Evolutionary conservation across 2,329 filamentous ascomycete species (phyloP).

Genomic region (Talaromyces funiculosus): DNA sequence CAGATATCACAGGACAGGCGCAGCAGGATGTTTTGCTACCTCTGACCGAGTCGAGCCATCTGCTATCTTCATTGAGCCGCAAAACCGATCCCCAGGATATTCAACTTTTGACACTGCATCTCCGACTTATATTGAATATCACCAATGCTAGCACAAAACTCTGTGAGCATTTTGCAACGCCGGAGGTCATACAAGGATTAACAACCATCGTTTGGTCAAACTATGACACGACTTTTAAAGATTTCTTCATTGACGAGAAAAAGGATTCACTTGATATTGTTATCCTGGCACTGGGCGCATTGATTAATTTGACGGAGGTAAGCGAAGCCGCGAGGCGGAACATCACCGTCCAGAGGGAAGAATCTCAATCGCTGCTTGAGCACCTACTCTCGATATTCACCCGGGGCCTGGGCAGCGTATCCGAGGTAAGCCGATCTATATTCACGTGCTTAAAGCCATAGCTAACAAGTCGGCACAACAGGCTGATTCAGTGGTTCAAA

Average conservation of each 20-base stretch:
- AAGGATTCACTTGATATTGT: constrained; percentile 62
- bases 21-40: constrained; percentile 24
- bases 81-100: constrained; percentile 17
- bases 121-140: constrained; percentile 74
- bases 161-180: constrained; percentile 59
- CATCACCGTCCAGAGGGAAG: constrained; percentile 38
- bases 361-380: constrained; percentile 47
- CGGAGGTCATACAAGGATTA: constrained; percentile 33
- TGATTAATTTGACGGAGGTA: constrained; percentile 84
- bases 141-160: constrained; percentile 73
- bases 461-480: constrained; percentile 19
- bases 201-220: constrained; percentile 32
- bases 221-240: constrained; percentile 25
- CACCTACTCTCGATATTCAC: constrained; percentile 61
- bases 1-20: constrained; percentile 22
- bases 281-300: constrained; percentile 70
- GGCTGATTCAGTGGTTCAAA: constrained; percentile 59
- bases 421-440: constrained; percentile 54
- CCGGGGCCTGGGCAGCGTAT: constrained; percentile 59
- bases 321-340: constrained; percentile 56
- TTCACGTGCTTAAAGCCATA: not conserved
- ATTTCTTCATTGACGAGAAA: constrained; percentile 33
- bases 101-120: constrained; percentile 36
- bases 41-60: constrained; percentile 32
- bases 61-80: constrained; percentile 28